Base-by-base conservation (phyloP, 768 basidiomycete genomes). In the Suillus fuscotomentosus region DNA sequence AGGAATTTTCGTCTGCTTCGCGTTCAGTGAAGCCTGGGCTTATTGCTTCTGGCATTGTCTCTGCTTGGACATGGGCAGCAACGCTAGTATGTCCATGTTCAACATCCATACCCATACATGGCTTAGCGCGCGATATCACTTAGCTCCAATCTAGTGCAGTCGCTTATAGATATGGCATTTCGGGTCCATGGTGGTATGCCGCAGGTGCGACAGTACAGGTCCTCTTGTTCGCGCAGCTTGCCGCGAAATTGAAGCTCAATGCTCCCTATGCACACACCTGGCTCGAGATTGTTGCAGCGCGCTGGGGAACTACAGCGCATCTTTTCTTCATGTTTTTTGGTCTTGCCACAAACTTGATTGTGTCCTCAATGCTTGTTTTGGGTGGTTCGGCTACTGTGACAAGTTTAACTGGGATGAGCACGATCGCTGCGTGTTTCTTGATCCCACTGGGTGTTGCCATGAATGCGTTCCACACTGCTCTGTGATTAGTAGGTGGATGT, bases 101-200 rank as follows among this genome's bases (percentile, higher is more conserved):
- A 41, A 41, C 27, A 45, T 22, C 4, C 34, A 10, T 11, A 27
- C 42, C 34, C 38, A 15, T n/a, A 9, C 2, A 43, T 22, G 31
- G 45, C 64, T 55, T 34, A 38, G 61, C 53, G 5, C 13, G 42
- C 41, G 55, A 69, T 17, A 5, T 63, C 77, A 14, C 64, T 3
- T 57, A 86, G 86, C 79, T 94, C 2, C 91, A 94, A 84, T 89
- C 88, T 38, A 91, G 89, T 62, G 91, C 92, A 0, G 87, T 93
- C 8, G 92, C 88, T 0, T 97, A 96, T 75, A 89, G 90, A 70
- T 94, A 87, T 69, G 95, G 86, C 74, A 88, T 95, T 65, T 88
- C 86, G 4, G 94, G 93, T 0, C 92, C 92, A 0, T 95, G 91
- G 90, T 94, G 92, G 90, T 95, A 95, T 69, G 94, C 91, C 7